A percentile compares a stretch with the other conserved stretches of the same genome.
Evolutionary conservation across 805 yeast species (phyloP).

Genomic region (Starmerella tilneyi): DNA sequence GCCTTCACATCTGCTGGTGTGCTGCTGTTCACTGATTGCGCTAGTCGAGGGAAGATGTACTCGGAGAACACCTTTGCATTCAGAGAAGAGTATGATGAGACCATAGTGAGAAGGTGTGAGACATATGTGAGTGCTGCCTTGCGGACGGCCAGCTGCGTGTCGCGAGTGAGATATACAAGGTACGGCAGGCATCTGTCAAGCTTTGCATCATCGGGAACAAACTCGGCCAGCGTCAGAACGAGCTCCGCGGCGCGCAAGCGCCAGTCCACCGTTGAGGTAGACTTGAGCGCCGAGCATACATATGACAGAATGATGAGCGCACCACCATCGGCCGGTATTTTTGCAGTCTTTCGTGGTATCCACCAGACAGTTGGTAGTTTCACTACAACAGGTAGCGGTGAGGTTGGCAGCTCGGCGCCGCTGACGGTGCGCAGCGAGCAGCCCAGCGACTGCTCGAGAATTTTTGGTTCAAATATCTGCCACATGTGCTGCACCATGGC

Average conservation of each 20-base stretch:
- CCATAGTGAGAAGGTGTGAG: constrained; percentile 56
- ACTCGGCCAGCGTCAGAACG: constrained; percentile 63
- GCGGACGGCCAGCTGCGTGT: constrained; percentile 53
- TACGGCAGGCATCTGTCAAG: constrained; percentile 80
- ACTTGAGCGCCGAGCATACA: constrained; percentile 50
- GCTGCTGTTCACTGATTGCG: constrained; percentile 33
- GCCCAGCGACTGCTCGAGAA: constrained; percentile 12
- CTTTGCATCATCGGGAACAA: constrained; percentile 69
- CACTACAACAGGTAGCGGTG: constrained; percentile 17
- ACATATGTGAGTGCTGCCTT: constrained; percentile 53
- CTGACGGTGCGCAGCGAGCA: constrained; percentile 4
- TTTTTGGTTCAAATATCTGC: constrained; percentile 15
- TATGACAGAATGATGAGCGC: constrained; percentile 49
- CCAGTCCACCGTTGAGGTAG: constrained; percentile 49
- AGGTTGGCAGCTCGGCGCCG: constrained; percentile 7
- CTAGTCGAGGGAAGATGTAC: constrained; percentile 64
- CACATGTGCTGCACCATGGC: constrained; percentile 46
- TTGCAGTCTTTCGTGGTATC: constrained; percentile 9
- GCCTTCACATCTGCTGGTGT: constrained; percentile 45
- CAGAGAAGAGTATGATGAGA: constrained; percentile 57
- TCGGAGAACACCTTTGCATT: constrained; percentile 73
- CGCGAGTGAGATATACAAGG: constrained; percentile 61
- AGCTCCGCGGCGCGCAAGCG: constrained; percentile 65
- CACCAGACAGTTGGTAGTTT: constrained; percentile 10
- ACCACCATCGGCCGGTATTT: constrained; percentile 29